Base-by-base conservation (phyloP, 73 alveolate species). In the Blepharisma japonicum region DNA sequence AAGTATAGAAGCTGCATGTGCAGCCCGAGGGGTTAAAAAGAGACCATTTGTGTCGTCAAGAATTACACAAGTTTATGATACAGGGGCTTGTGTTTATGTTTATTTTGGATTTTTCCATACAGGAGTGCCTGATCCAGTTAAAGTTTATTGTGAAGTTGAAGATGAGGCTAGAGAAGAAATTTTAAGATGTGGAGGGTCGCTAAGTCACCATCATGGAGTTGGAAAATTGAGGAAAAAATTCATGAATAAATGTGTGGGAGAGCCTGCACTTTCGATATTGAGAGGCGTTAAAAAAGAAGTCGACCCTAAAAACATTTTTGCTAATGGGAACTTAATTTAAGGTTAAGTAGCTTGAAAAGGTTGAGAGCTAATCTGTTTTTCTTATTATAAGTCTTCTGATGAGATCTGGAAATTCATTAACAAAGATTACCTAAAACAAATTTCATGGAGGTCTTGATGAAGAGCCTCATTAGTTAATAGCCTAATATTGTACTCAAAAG, bases 131-230 rank as follows among this genome's bases (percentile, higher is more conserved):
- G 87, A 87, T 46, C 91, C 92, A n/a, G 87, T 91, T 46, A 53
- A 72, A 56, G 83, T 83, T 6, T 92, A 87, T 79, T 71, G 83
- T 32, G 92, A 84, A 49, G 83, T 92, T 21, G 98, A 92, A 71
- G 89, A 92, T 55, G 92, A 84, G 45, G 95, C 96, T 42, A 92
- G 98, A 87, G 95, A 90, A 9, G 98, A 86, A 71, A 82, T 90
- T 45, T 49, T 90, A 78, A 81, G 71, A 74, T 54, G 81, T 71
- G 98, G 98, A 23, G 98, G 98, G 42, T 71, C 92, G 8, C 23
- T 92, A 21, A 84, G 94, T 49, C 98, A 92, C 78, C 98, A 92
- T 86, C 98, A 92, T 77, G 98, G 96, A 38, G 91, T 93, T 55
- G 98, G 98, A 4, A 92, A 92, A 70, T 76, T 92, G 67, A 89